These are phyloP conservation scores for Glebionis coronaria DNA, from an alignment of 129 eudicot species.

Conservation along the genomic window DNA sequence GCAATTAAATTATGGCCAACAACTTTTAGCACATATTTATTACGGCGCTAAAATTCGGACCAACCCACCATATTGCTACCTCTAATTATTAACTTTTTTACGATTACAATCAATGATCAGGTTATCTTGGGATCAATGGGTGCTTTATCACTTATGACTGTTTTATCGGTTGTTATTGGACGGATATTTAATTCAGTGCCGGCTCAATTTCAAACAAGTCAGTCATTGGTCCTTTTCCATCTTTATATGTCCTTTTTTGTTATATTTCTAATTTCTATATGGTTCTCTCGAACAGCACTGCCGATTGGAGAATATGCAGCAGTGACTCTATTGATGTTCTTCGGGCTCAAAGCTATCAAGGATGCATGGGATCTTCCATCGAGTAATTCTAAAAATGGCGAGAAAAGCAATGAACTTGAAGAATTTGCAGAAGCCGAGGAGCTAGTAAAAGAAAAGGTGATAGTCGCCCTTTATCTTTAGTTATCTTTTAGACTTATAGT, in stretches of 20 bases:
- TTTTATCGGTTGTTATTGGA: conserved; percentile 84
- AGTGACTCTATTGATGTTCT: conserved; percentile 80
- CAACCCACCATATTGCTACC: background rate
- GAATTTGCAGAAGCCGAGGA: conserved; percentile 96
- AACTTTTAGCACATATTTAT: no score
- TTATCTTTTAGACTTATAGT: conserved; percentile 7
- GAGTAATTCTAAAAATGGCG: conserved; percentile 41
- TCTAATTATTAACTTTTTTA: conserved; percentile 6
- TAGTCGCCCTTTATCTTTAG: background rate
- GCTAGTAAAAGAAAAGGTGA: conserved; percentile 93
- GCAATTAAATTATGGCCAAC: background rate
- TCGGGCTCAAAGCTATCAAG: conserved; percentile 89
- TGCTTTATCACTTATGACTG: conserved; percentile 82
- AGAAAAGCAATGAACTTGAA: conserved; percentile 56
- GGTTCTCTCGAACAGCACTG: conserved; percentile 54
- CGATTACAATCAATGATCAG: conserved; percentile 32
- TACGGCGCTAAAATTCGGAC: background rate
- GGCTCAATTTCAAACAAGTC: conserved; percentile 95
- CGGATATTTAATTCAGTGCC: conserved; percentile 92
- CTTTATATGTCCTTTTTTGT: background rate
- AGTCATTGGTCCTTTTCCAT: conserved; percentile 24
- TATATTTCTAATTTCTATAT: conserved; percentile 6
- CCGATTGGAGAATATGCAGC: conserved; percentile 99
- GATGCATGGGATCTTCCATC: conserved; percentile 99
- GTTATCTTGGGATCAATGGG: conserved; percentile 97